Percentiles rank a stretch among this genome's conserved stretches.
These are phyloP conservation scores for Ceratorhiza oryzae-sativae DNA, from an alignment of 1,284 basidiomycete genomes.

Conservation along the genomic window DNA sequence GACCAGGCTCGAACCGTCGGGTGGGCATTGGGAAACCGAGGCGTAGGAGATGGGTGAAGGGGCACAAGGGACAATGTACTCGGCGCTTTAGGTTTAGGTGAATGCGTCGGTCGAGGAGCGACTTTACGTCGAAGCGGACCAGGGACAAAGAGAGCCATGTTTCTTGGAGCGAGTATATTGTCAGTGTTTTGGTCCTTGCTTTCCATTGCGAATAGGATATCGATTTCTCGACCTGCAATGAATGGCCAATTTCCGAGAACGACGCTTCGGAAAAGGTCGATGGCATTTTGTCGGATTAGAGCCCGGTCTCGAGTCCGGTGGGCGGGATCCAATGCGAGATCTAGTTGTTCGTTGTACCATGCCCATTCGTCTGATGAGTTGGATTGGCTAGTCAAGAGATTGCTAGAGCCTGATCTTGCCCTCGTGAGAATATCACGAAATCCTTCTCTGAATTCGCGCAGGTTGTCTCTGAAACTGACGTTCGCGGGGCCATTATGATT, in stretches of 20 bases:
- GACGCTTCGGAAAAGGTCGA: slow-evolving; percentile 14
- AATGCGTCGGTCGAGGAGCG: background rate
- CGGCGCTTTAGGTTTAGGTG: background rate
- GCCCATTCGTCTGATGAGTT: background rate
- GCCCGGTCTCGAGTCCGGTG: background rate
- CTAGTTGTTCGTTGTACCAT: background rate
- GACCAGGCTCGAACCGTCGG: slow-evolving; percentile 23
- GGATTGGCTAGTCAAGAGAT: background rate
- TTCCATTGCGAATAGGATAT: background rate
- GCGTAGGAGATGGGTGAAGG: slow-evolving; percentile 29
- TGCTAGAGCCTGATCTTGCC: background rate
- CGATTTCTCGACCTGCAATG: slow-evolving; percentile 5
- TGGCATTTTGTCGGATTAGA: slow-evolving; percentile 6
- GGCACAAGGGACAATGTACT: background rate
- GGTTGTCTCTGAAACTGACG: background rate
- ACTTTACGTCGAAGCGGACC: background rate
- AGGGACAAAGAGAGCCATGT: background rate
- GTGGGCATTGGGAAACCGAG: slow-evolving; percentile 4
- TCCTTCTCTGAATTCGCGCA: slow-evolving; percentile 13
- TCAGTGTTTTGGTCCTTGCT: background rate
- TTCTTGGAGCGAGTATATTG: background rate
- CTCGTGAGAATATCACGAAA: background rate
- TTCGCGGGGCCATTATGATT: background rate
- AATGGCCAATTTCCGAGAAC: slow-evolving; percentile 34
- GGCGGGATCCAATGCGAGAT: background rate